A percentile compares a stretch with the other conserved stretches of the same genome.
phyloP scores from a whole-genome alignment of 345 rosid genomes.

The Citrus reticulata region DNA sequence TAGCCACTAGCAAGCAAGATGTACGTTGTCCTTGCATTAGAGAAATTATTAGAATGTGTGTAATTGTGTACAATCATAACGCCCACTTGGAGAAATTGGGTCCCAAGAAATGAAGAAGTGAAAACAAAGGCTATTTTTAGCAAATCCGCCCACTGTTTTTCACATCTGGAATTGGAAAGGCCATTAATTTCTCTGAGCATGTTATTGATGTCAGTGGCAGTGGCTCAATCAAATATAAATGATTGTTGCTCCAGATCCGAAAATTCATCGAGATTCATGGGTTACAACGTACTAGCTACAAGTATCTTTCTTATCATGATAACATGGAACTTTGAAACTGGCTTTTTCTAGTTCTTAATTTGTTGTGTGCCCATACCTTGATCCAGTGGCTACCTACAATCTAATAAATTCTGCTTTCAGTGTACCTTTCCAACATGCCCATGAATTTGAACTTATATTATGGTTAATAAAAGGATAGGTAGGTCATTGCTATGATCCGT shows the following conservation, averaged over 20 bases:
- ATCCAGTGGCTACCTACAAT: background rate
- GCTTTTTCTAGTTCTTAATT: background rate
- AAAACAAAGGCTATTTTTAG: background rate
- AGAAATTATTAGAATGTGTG: background rate
- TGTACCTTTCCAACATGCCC: background rate
- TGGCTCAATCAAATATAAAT: background rate
- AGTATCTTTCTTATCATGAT: background rate
- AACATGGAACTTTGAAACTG: background rate
- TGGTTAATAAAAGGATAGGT: background rate
- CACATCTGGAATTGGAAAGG: background rate
- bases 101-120: background rate
- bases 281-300: conserved; percentile 1
- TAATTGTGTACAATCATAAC: background rate
- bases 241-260: background rate
- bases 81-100: background rate
- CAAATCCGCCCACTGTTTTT: conserved; percentile 9
- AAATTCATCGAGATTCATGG: background rate
- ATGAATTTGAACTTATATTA: background rate
- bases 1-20: background rate
- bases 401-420: background rate
- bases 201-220: conserved; percentile 7
- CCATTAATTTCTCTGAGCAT: background rate
- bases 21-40: background rate
- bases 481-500: background rate
- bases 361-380: background rate